phyloP scores from a whole-genome alignment of 768 basidiomycete species.

The Fomitopsis pulvina region DNA sequence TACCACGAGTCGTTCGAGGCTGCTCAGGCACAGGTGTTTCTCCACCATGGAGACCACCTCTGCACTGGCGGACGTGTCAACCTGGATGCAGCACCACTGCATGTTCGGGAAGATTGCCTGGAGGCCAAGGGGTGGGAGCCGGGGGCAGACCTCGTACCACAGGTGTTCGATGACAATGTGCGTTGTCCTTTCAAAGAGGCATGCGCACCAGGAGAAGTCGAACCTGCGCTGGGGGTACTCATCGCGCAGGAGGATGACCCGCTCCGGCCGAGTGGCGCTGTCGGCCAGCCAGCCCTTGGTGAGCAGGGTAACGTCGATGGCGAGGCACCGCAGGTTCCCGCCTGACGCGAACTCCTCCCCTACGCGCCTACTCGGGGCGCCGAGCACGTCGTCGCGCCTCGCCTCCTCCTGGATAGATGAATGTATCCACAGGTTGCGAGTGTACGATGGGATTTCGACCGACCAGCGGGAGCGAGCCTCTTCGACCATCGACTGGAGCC shows the following conservation, averaged over 20 bases:
- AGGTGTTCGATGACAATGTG: background rate
- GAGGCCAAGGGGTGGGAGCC: background rate
- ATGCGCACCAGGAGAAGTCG: background rate
- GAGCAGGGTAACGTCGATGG: background rate
- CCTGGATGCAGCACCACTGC: background rate
- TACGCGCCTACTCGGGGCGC: background rate
- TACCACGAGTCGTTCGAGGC: background rate
- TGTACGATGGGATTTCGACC: background rate
- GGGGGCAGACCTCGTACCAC: background rate
- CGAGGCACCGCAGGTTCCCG: background rate
- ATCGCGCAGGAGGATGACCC: background rate
- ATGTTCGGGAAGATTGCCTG: background rate
- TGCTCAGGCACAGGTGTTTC: background rate
- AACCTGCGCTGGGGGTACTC: background rate
- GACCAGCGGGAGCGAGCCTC: background rate
- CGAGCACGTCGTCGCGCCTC: background rate
- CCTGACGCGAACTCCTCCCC: background rate
- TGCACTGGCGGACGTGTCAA: background rate
- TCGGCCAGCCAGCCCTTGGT: background rate
- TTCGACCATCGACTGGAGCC: background rate
- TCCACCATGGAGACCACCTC: background rate
- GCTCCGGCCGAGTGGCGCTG: background rate
- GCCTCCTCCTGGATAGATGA: background rate
- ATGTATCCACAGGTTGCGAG: background rate
- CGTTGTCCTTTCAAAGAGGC: background rate